Percentiles rank a stretch among this genome's conserved stretches.
phyloP scores from a whole-genome alignment of 352 stramenopile species.

The Pythium sukuiense region DNA sequence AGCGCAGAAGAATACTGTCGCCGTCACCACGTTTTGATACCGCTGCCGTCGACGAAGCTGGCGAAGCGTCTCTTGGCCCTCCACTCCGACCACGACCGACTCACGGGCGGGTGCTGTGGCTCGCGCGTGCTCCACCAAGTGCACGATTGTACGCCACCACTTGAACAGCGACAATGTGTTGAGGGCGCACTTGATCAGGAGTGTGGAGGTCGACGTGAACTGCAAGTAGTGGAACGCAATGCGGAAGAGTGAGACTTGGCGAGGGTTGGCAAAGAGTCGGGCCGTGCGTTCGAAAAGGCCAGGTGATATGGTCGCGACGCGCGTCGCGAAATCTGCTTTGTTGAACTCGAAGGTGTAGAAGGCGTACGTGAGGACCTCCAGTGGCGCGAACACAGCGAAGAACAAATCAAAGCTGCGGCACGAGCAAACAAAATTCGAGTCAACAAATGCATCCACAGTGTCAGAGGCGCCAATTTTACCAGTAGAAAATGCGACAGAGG shows the following conservation, averaged over 20 bases:
- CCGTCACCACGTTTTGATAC: background rate
- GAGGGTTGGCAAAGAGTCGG: slow-evolving; percentile 45
- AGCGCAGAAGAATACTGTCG: slow-evolving; percentile 5
- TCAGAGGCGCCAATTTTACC: background rate
- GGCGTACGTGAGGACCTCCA: slow-evolving; percentile 43
- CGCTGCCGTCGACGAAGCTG: background rate
- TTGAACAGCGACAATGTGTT: slow-evolving; percentile 44
- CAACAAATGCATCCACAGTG: background rate
- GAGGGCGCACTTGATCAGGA: slow-evolving; percentile 39
- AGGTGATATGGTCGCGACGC: slow-evolving; percentile 29
- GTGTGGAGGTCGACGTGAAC: slow-evolving; percentile 26
- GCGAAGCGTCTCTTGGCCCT: background rate
- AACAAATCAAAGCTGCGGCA: slow-evolving; percentile 51
- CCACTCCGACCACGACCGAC: background rate
- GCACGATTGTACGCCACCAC: slow-evolving; percentile 38
- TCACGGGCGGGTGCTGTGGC: background rate
- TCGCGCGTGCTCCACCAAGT: background rate
- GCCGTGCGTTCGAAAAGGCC: slow-evolving; percentile 41
- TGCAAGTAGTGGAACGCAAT: slow-evolving; percentile 49
- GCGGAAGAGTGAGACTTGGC: slow-evolving; percentile 40
- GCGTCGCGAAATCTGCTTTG: slow-evolving; percentile 36
- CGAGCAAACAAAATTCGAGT: background rate
- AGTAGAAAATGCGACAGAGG: slow-evolving; percentile 21
- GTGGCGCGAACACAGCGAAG: slow-evolving; percentile 55
- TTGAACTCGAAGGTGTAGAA: slow-evolving; percentile 47